Evolutionary conservation across 768 basidiomycete genomes (phyloP), one percentile per base, ranked within the genome.

Genomic region (Pleurotus giganteus): DNA sequence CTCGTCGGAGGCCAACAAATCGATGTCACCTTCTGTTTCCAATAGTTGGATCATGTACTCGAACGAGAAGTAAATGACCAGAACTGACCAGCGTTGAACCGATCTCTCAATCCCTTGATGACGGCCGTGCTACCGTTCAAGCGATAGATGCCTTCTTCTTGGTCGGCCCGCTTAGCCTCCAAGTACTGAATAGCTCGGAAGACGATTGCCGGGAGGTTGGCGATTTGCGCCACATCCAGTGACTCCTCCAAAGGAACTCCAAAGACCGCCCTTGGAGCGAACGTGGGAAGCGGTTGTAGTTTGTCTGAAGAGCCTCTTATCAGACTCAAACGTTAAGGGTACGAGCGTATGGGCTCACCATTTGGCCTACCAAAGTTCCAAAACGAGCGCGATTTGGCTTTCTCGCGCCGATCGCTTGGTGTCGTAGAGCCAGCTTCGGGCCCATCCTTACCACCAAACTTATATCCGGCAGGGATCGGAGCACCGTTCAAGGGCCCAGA

Each of bases 61-160:
- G 55, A 50, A 26, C 37, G 41, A 55, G 21, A 55, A 47, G 39
- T 45, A 59, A 52, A 56, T 37, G 58, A 52, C 31, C 41, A 27
- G 41, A 2, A 73, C 85, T 58, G 62, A 93, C 94, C 93, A 58
- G 75, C 68, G 66, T 99, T 98, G 74, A 98, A 99, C 57, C 86
- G 83, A 66, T 98, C 97, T 65, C 89, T 93, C 41, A 99, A 76
- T 49, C 76, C 83, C 74, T 97, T 97, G 75, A 98, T 94, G 55
- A 96, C 94, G 29, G 94, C 90, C 59, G 93, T 91, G 68, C 92
- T 94, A 21, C 95, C 95, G 65, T 90, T 94, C 57, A 99, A 73
- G 56, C 97, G 86, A 72, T 98, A 99, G 57, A 99, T 96, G 29
- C 97, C 97, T 71, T 99, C 97, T 65, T 99, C 97, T 61, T 91